Conservation (phyloP, 805 yeast species). For the Saitoella complicata region DNA sequence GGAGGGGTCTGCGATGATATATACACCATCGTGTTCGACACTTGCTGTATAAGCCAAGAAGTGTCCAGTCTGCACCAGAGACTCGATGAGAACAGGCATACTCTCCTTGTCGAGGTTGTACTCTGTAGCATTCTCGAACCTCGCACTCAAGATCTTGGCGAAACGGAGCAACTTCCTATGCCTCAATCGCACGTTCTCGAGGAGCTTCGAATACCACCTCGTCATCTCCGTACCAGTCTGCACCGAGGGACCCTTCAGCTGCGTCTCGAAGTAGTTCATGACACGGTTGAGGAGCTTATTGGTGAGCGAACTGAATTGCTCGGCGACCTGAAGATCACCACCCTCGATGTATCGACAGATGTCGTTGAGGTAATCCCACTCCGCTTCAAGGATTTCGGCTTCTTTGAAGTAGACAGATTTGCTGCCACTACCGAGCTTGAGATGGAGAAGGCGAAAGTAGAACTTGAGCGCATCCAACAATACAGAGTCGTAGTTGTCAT, state of each 20-base stretch:
- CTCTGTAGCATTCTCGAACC: conserved; percentile 56
- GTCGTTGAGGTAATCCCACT: conserved; percentile 63
- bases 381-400: conserved; percentile 73
- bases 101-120: conserved; percentile 17
- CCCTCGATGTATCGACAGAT: conserved; percentile 67
- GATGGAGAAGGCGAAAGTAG: conserved; percentile 51
- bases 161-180: conserved; percentile 75
- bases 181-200: conserved; percentile 29
- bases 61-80: conserved; percentile 51
- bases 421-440: conserved; percentile 65
- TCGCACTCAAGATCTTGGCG: conserved; percentile 43
- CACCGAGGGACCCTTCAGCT: conserved; percentile 43
- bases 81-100: conserved; percentile 35
- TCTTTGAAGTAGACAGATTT: conserved; percentile 51
- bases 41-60: conserved; percentile 60
- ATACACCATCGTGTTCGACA: conserved; percentile 58
- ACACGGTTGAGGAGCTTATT: conserved; percentile 53
- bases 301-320: conserved; percentile 48
- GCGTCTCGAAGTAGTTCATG: conserved; percentile 53
- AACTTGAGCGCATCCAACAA: conserved; percentile 60
- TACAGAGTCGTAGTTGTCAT: conserved; percentile 45
- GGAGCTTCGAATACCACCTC: conserved; percentile 31
- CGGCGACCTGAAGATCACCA: conserved; percentile 67
- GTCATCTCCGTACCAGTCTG: conserved; percentile 28
- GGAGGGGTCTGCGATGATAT: conserved; percentile 59